Conservation (phyloP, 75 land plant genomes). For the Chamaecyparis obtusa region DNA sequence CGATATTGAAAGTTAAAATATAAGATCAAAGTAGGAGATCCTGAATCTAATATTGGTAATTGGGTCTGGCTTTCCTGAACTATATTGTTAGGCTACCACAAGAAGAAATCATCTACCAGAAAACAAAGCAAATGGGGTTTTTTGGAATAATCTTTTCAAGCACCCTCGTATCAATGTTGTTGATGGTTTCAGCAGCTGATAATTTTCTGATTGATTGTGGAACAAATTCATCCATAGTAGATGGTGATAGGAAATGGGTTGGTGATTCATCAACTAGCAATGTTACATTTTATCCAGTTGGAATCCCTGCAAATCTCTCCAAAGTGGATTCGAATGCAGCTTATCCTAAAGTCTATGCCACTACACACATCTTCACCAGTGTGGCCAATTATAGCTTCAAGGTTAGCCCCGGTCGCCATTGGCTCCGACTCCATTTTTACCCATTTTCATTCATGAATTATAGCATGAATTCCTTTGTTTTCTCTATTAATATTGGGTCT, state of each 20-base stretch:
- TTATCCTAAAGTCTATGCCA: conserved; percentile 18
- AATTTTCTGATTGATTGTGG: conserved; percentile 11
- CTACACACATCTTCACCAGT: conserved; percentile 47
- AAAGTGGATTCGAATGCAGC: conserved; percentile 2
- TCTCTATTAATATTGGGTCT: conserved; percentile 37
- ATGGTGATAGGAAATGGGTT: not conserved
- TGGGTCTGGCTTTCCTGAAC: not conserved
- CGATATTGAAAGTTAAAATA: not conserved
- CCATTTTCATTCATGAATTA: conserved; percentile 40
- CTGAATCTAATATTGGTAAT: not conserved
- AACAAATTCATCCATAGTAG: not conserved
- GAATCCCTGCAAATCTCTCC: conserved; percentile 9
- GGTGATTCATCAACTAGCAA: conserved; percentile 12
- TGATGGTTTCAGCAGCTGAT: not conserved
- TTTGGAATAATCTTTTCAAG: not conserved
- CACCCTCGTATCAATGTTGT: not conserved
- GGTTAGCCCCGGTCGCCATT: conserved; percentile 69
- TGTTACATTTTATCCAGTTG: conserved; percentile 3
- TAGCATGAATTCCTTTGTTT: conserved; percentile 48
- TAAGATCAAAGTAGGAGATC: too few relatives aligned
- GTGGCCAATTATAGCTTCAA: conserved; percentile 54
- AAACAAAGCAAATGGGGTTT: not conserved
- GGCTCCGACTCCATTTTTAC: conserved; percentile 83
- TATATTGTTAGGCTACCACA: not conserved
- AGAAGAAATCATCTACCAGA: not conserved